Base-by-base conservation (phyloP, 441 rosid genomes). In the Lagerstroemia fauriei region DNA sequence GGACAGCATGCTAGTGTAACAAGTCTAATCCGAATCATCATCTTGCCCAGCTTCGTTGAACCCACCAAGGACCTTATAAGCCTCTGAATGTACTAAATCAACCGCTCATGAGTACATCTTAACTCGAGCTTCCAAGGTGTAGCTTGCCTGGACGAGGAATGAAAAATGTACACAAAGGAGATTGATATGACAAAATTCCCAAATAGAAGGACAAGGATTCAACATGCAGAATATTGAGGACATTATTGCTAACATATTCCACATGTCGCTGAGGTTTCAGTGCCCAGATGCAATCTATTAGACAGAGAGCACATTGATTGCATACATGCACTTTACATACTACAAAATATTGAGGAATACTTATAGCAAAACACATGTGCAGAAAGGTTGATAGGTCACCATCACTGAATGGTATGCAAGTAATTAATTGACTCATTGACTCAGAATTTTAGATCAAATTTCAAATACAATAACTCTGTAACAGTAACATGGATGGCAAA, bases 71-170 rank as follows among this genome's bases (percentile, higher is more conserved):
- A 95, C 98, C 89, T 92, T 94, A 88, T 94, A 95, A 34, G 98
- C 96, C 80, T 95, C 98, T 59, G 98, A 93, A 87, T 94, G 97
- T 87, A 90, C 92, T 0, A 98, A 94, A 89, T 95, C 98, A 84
- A 94, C 97, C 85, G 98, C 88, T 83, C 93, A 73, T 1, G 98
- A 92, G 87, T 95, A 95, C 72, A 95, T 95, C 90, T 94, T 94
- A 80, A 95, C 98, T 71, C 99, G 97, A 83, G 98, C 99, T 90
- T 95, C 99, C 85, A 95, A 89, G 10, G 98, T 94, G 88, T 96
- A 95, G 85, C 98, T 94, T 25, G 98, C 99, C 98, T 95, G 86
- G 50, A 87, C 41, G 50, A n/a, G n/a, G n/a, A n/a, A n/a, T 56
- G 41, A 24, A 71, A 78, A 76, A 27, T 78, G 63, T 59, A 82